A percentile compares a stretch with the other conserved stretches of the same genome.
Conservation (phyloP, 2,329 filamentous ascomycete species). For the Aspergillus aculeatinus region DNA sequence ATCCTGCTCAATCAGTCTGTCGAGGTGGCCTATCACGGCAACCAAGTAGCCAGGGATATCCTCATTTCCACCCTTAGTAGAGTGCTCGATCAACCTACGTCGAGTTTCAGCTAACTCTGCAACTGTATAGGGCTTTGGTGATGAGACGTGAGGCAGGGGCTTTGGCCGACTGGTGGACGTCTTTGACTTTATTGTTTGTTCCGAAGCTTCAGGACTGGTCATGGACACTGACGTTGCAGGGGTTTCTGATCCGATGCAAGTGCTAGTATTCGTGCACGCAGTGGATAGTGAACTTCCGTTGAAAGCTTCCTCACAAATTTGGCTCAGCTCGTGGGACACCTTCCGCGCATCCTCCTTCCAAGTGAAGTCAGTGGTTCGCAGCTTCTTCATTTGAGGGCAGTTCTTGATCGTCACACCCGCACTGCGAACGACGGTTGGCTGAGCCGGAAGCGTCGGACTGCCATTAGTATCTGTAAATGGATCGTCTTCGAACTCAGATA, state of each 20-base stretch:
- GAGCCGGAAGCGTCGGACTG: conserved; percentile 42
- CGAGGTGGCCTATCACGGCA: conserved; percentile 61
- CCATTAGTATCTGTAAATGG: conserved; percentile 29
- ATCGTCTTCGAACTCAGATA: conserved; percentile 17
- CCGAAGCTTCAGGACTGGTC: conserved; percentile 29
- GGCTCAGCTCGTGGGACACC: conserved; percentile 80
- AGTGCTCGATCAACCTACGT: conserved; percentile 55
- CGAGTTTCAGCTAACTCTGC: conserved; percentile 60
- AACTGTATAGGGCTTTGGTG: conserved; percentile 53
- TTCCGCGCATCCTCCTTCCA: conserved; percentile 78
- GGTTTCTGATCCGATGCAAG: conserved; percentile 48
- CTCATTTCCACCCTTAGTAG: conserved; percentile 44
- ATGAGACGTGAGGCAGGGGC: conserved; percentile 42
- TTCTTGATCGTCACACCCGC: conserved; percentile 29
- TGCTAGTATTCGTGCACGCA: conserved; percentile 42
- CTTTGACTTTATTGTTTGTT: conserved; percentile 15
- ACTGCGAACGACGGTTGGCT: conserved; percentile 38
- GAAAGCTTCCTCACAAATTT: conserved; percentile 91
- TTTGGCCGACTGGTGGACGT: conserved; percentile 31
- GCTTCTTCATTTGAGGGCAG: conserved; percentile 42
- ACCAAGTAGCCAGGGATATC: conserved; percentile 54
- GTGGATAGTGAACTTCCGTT: conserved; percentile 64
- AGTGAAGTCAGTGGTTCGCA: conserved; percentile 46
- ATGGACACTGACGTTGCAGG: conserved; percentile 50
- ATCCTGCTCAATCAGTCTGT: conserved; percentile 54